A percentile compares a stretch with the other conserved stretches of the same genome.
phyloP scores from a whole-genome alignment of 1,139 yeast species.

The Magnusiomyces suaveolens region DNA sequence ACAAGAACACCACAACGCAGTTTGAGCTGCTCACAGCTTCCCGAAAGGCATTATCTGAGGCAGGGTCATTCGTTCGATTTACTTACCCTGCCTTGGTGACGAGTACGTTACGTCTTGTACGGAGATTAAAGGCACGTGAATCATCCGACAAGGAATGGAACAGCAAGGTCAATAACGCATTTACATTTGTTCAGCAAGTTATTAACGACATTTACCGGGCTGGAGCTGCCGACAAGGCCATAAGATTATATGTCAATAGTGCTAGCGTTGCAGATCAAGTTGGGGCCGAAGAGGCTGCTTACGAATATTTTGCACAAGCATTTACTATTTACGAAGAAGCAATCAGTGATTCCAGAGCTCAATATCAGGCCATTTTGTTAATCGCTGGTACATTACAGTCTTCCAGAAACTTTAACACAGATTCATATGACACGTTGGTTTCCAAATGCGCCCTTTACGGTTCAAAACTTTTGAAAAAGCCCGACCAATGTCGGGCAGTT shows the following conservation, averaged over 20 bases:
- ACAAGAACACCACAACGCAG: conserved; percentile 42
- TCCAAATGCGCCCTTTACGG: conserved; percentile 83
- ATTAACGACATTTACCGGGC: conserved; percentile 56
- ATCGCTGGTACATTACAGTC: conserved; percentile 56
- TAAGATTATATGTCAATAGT: conserved; percentile 39
- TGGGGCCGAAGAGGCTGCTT: conserved; percentile 53
- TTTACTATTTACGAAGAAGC: conserved; percentile 82
- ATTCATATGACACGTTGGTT: conserved; percentile 68
- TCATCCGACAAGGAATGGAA: conserved; percentile 23
- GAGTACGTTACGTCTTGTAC: conserved; percentile 49
- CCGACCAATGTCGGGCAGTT: conserved; percentile 90
- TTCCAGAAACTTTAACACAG: conserved; percentile 46
- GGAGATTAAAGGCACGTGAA: conserved; percentile 34
- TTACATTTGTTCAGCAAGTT: conserved; percentile 65
- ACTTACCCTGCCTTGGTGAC: conserved; percentile 71
- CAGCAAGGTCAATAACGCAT: conserved; percentile 41
- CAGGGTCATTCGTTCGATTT: conserved; percentile 41
- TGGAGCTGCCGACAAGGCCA: conserved; percentile 43
- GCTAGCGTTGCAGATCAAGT: conserved; percentile 69
- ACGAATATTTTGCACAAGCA: conserved; percentile 83
- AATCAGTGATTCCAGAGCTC: conserved; percentile 52
- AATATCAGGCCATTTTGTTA: conserved; percentile 44
- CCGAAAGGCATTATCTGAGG: conserved; percentile 45
- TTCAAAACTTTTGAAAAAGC: conserved; percentile 77
- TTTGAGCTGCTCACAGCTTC: conserved; percentile 51